Base-by-base conservation (phyloP, 768 basidiomycete species). In the Phlebiopsis gigantea region DNA sequence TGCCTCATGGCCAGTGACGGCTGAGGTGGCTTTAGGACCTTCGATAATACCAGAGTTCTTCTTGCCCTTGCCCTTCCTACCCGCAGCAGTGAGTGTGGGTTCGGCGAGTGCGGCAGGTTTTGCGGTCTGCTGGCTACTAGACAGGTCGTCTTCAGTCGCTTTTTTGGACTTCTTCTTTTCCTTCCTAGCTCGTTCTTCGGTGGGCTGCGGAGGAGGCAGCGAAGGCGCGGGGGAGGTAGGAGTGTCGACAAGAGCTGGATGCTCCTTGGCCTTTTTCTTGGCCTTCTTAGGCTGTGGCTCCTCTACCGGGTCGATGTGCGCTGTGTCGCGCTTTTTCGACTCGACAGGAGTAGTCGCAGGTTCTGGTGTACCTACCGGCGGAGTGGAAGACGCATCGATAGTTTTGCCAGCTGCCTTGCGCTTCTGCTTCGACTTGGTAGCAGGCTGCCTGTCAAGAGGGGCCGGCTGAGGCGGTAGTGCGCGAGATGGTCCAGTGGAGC, bases 81-180 rank as follows among this genome's bases (percentile, higher is more conserved):
- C 29, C 10, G 47, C 28, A n/a, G 47, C 14, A 48, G 29, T n/a
- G 26, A 48, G 47, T 12, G n/a, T 29, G 15, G 17, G 28, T n/a
- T 21, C 6, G 41, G 3, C 28, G 25, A 45, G 22, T 22, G 41
- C 43, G 17, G 26, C 26, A 28, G n/a, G 21, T 5, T 2, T 31
- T 5, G 4, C 34, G 15, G 46, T 25, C 22, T 45, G n/a, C 22
- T n/a, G 24, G 15, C 55, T 42, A 15, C 52, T 21, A 29, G 15
- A 39, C 17, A 25, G 9, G 8, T 25, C 2, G 14, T 14, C n/a
- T n/a, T 17, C 48, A 24, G 64, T 64, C 47, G 63, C 64, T 9
- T 26, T 61, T 61, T 55, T 50, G 47, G 43, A 46, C 53, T 61
- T 55, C 54, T 60, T 60, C 60, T 46, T 60, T 42, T 44, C 39